Evolutionary conservation across 768 basidiomycete species (phyloP), one percentile per base, ranked within the genome.

Genomic region (Daedaleopsis nitida): DNA sequence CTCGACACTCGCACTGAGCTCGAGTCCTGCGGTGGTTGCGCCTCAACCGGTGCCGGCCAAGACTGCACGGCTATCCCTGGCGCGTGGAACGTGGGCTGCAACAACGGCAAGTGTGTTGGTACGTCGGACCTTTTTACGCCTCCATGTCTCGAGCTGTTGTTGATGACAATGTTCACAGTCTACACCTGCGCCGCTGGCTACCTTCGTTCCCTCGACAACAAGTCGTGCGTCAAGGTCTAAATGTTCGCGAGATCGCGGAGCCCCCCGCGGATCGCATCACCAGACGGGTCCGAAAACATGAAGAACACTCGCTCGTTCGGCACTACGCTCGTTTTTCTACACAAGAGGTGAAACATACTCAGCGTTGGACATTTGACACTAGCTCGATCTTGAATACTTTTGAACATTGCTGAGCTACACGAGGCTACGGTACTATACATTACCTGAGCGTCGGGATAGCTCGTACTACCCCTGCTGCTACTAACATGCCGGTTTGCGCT

Each of bases 1-100:
- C 67, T 92, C 54, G 88, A 93, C 73, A 81, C 81, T 34, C 65
- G 73, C 17, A 75, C 75, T 47, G 89, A 92, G 60, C 80, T 92
- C 49, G 79, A 84, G 60, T 86, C 86, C 14, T 93, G 91, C 73
- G 91, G 91, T 63, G 91, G 92, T 32, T 93, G 91, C 70, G 73
- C 83, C 2, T 79, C 83, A 17, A 73, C 81, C n/a, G 85, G 84
- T 19, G 69, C 75, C 45, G 91, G 91, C 24, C 76, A 84, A 71
- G 88, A 94, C 72, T 94, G 91, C 73, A 86, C 85, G 17, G 74
- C 80, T 48, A 91, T 93, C 65, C 62, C 74, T 48, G 83, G 85
- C 50, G 85, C 81, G 19, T 83, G 84, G 81, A 86, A 85, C 69
- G 88, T 91, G 67, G 83, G 82, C n/a, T 94, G 91, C 72, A 80